A percentile compares a stretch with the other conserved stretches of the same genome.
phyloP scores from a whole-genome alignment of 768 basidiomycete species.

The Mycena olivaceomarginata region DNA sequence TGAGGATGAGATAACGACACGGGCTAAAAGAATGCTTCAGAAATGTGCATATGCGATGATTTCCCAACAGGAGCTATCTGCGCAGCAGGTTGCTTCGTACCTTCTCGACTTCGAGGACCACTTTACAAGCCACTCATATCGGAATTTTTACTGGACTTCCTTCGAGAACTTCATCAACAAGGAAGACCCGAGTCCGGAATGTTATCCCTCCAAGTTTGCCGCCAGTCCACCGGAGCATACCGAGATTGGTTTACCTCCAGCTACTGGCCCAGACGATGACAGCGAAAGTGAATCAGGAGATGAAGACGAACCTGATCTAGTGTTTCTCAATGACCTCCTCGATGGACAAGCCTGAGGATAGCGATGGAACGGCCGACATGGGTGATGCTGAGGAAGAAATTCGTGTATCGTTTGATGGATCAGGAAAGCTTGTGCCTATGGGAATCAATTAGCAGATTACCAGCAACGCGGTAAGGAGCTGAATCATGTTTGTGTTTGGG shows the following conservation, averaged over 20 bases:
- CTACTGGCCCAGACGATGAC: neutral
- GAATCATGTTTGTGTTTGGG: slow-evolving; percentile 51
- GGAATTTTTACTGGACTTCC: too few relatives aligned
- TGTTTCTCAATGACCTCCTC: slow-evolving; percentile 28
- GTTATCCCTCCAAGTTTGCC: too few relatives aligned
- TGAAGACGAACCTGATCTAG: neutral
- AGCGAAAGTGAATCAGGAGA: slow-evolving; percentile 15
- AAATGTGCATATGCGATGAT: too few relatives aligned
- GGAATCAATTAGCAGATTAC: slow-evolving; percentile 52
- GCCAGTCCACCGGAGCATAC: neutral
- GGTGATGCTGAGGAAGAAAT: too few relatives aligned
- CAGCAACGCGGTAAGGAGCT: slow-evolving; percentile 42
- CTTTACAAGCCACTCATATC: too few relatives aligned
- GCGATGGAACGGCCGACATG: neutral
- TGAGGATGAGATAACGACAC: too few relatives aligned
- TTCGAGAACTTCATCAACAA: too few relatives aligned
- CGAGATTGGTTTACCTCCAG: neutral
- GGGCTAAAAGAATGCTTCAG: too few relatives aligned
- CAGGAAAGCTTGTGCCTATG: slow-evolving; percentile 42
- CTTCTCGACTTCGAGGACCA: too few relatives aligned
- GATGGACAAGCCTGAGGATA: slow-evolving; percentile 14
- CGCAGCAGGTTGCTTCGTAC: too few relatives aligned
- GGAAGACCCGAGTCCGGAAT: too few relatives aligned
- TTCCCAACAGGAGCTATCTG: too few relatives aligned
- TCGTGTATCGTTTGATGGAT: slow-evolving; percentile 21